Conservation (phyloP, 176 grass and related monocot genomes). For the Alopecurus myosuroides region DNA sequence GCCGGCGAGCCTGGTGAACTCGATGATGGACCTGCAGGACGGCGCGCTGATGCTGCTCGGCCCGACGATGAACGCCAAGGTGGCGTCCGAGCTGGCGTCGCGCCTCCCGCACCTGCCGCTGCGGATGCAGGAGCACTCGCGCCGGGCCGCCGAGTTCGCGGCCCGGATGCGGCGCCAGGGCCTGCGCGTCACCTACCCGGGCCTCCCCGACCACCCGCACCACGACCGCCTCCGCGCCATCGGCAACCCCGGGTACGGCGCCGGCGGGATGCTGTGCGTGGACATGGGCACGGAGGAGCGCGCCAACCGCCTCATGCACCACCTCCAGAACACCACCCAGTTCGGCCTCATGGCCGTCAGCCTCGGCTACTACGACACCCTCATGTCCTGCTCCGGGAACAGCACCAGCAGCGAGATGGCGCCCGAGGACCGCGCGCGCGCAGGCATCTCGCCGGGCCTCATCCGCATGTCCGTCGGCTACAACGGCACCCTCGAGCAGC, state of each 20-base stretch:
- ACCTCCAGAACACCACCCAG: slow-evolving; percentile 95
- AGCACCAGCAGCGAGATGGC: slow-evolving; percentile 99
- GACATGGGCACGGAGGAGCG: slow-evolving; percentile 95
- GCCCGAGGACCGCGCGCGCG: slow-evolving; percentile 55
- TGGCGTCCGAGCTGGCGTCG: slow-evolving; percentile 83
- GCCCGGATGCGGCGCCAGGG: slow-evolving; percentile 53
- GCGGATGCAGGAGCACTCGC: slow-evolving; percentile 92
- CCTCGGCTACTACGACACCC: slow-evolving; percentile 90
- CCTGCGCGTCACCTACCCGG: slow-evolving; percentile 77
- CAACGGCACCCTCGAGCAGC: slow-evolving; percentile 86
- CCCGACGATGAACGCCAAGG: slow-evolving; percentile 98
- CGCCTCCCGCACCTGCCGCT: slow-evolving; percentile 86
- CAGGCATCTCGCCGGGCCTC: slow-evolving; percentile 78
- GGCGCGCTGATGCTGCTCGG: slow-evolving; percentile 88
- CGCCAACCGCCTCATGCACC: slow-evolving; percentile 88
- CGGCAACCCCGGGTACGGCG: slow-evolving; percentile 70
- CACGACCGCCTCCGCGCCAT: slow-evolving; percentile 49
- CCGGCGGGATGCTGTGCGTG: slow-evolving; percentile 86
- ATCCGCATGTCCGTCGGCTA: slow-evolving; percentile 88
- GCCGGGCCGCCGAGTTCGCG: slow-evolving; percentile 66
- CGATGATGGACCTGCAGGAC: slow-evolving; percentile 90
- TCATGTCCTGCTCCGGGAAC: slow-evolving; percentile 92
- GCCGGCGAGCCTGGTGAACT: slow-evolving; percentile 75
- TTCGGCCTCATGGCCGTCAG: slow-evolving; percentile 99
- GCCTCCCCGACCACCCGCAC: slow-evolving; percentile 79